Base-by-base conservation (phyloP, 495 filamentous ascomycete genomes). In the Pyrenula massariospora region DNA sequence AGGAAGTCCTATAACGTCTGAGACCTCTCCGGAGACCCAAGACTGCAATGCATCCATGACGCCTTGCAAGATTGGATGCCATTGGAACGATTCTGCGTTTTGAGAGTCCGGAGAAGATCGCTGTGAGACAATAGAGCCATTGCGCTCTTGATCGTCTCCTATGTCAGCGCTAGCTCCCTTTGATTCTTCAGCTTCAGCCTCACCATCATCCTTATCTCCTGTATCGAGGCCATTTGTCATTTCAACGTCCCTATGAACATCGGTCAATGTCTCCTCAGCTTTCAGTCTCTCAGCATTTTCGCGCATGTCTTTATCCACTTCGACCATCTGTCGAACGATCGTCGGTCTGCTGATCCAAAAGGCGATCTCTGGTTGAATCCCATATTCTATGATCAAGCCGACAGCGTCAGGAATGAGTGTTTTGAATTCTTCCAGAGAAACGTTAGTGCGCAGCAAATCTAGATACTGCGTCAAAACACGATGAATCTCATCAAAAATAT, bases 401-500 rank as follows among this genome's bases (percentile, higher is more conserved):
- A 81, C 68, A 50, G 95, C 76, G 50, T 80, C 81, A 1, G 94
- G 94, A n/a, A 97, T 81, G 47, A 84, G 79, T 5, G 75, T 73
- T 65, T 94, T 86, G 60, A 96, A 97, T 36, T 93, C 84, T 25
- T 85, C 83, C 2, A 82, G 72, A 0, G 85, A 74, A 12, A 97
- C 66, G 63, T 88, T 91, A 64, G 80, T 88, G 57, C 86, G 84
- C 51, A 99, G 77, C 15, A 97, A 72, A 62, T 97, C 93, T 12
- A 97, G 75, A 63, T 93, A 97, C 61, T 96, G 92, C 19, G 80
- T 78, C 10, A 97, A 79, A 47, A 92, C 80, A 23, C 83, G 78
- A 59, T 95, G 88, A 24, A 95, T 86, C 66, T 94, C 89, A 63
- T 99, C 94, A 53, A 94, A 83, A 53, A 95, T 80, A 56, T 87